Base-by-base conservation (phyloP, 371 early-diverging fungal genomes). In the Lichtheimia hyalospora region DNA sequence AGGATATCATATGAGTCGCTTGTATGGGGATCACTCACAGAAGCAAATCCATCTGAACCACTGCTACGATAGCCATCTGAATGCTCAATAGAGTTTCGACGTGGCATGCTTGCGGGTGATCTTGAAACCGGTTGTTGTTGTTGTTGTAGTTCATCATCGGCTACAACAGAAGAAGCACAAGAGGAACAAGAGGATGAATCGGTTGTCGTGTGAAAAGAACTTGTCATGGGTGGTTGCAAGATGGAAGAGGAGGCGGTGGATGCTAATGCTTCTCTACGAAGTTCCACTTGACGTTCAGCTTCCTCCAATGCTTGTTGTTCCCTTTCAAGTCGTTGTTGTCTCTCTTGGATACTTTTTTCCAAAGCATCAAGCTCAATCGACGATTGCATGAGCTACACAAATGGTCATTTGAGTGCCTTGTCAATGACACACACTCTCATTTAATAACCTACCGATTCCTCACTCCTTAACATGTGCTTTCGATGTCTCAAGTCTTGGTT, bases 291-390 rank as follows among this genome's bases (percentile, higher is more conserved):
- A 48, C 65, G 57, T 40, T 73, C 74, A 34, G 54, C 68, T 61
- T 63, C 52, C 16, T 68, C 68, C 41, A 73, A 61, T 27, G 51
- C 55, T 20, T 55, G 61, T 55, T 62, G 61, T 62, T 73, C 69
- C 25, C 44, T 55, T 58, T 54, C 55, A 14, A 73, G 49, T 18
- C 58, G 56, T 15, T 56, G 57, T 16, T 60, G 67, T 43, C 70
- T 44, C 28, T 70, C 65, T 23, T 57, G 25, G 34, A 73, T 61
- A 15, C 51, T 54, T 12, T 50, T 53, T 56, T 67, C 70, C 21
- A 73, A 57, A 24, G 67, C 66, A 13, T 62, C 20, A 12, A 73
- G 34, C 24, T 70, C 74, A 28, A 65, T 61, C n/a, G 56, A 34
- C 40, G 56, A 55, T 3, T 44, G 56, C 20, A 42, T 40, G 24